phyloP scores from a whole-genome alignment of 2,329 filamentous ascomycete genomes.

The Cadophora luteo-olivacea region DNA sequence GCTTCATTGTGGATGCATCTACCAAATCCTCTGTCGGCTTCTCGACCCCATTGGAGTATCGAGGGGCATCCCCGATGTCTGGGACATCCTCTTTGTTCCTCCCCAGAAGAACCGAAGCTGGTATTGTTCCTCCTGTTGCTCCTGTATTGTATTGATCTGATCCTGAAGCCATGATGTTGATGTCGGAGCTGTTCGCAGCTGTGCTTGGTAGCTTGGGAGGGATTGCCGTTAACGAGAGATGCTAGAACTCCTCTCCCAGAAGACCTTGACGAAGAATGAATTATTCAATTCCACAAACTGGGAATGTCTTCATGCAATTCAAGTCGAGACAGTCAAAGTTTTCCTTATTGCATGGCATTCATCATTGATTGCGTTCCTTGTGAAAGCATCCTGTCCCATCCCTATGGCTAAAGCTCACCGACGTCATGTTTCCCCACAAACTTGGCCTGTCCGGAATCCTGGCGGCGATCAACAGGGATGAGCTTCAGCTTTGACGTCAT shows the following conservation, averaged over 20 bases:
- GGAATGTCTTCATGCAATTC: neutral
- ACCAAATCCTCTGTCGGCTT: neutral
- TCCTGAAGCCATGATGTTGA: conserved; percentile 7
- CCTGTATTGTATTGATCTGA: conserved; percentile 14
- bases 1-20: neutral
- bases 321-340: neutral
- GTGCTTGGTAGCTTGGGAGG: neutral
- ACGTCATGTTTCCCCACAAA: conserved; percentile 15
- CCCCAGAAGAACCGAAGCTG: conserved; percentile 7
- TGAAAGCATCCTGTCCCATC: neutral
- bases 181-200: neutral
- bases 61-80: neutral
- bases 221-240: neutral
- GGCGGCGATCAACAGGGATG: conserved; percentile 2
- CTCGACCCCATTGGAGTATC: conserved; percentile 14
- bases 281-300: neutral
- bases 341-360: conserved; percentile 4
- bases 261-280: neutral
- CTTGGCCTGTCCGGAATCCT: conserved; percentile 6
- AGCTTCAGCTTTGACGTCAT: conserved; percentile 10
- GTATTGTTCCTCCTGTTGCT: conserved; percentile 16
- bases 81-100: neutral
- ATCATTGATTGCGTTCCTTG: conserved; percentile 4
- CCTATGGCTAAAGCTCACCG: neutral
- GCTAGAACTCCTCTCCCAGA: neutral